Evolutionary conservation across 2,329 filamentous ascomycete genomes (phyloP), one percentile per base, ranked within the genome.

Genomic region (Fusarium fracticaudum): DNA sequence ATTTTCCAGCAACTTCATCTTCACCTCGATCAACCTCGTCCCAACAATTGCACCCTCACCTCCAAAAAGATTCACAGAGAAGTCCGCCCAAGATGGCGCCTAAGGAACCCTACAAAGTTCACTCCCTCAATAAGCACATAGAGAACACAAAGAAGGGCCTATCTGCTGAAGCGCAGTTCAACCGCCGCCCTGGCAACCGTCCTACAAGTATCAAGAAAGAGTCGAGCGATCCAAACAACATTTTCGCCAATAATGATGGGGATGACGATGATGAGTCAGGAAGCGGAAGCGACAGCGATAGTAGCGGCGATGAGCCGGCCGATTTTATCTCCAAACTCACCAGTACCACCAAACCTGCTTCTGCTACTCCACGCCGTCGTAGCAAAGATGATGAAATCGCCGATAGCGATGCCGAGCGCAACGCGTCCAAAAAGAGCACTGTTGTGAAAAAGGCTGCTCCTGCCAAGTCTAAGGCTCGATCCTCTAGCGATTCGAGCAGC

Each of bases 401-500:
- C 76, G 84, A 85, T 64, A 85, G 84, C 75, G 83, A 85, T 74
- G 81, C 74, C 75, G 84, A 84, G 68, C 81, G 81, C 62, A 79
- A 78, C 53, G 71, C 79, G 43, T 70, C 78, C 24, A 71, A 77
- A 38, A 80, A 79, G 40, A 74, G 69, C 38, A 38, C 67, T n/a
- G 18, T 68, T 24, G 12, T 41, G 13, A 76, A 75, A 59, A 76
- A 76, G 26, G 24, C 68, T 57, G 38, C 59, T 24, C 59, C 59
- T 15, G 37, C 68, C 45, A 74, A 81, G 62, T 35, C 71, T 35
- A 67, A 77, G 48, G 31, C 68, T 17, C 66, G 75, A 26, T 67
- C 74, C 13, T 74, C 76, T 20, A 74, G 71, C 41, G 76, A 77
- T 57, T 68, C 74, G 15, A 76, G 69, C 59, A 81, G 78, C 64